Evolutionary conservation across 805 yeast genomes (phyloP).

Genomic region (Yueomyces sp.): DNA sequence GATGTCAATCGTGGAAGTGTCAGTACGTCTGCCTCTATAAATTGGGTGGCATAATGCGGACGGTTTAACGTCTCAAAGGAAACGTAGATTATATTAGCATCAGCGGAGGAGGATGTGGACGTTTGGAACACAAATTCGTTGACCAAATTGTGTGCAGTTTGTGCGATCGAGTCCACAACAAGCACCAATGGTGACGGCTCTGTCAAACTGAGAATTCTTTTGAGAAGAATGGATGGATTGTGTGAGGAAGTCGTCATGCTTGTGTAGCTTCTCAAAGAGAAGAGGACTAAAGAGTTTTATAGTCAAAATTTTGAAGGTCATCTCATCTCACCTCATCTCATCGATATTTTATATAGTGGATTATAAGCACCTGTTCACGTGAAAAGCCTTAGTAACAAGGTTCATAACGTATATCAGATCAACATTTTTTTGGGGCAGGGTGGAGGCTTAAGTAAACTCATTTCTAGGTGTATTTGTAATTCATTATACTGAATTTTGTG

Average conservation of each 20-base stretch:
- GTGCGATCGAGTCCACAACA: slow-evolving; percentile 54
- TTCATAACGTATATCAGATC: too few relatives aligned
- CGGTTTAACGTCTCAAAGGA: slow-evolving; percentile 52
- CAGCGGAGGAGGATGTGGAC: slow-evolving; percentile 11
- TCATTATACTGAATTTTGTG: too few relatives aligned
- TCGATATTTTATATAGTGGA: too few relatives aligned
- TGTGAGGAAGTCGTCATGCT: slow-evolving; percentile 20
- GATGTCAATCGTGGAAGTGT: slow-evolving; percentile 9
- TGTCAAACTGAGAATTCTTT: slow-evolving; percentile 51
- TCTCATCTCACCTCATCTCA: too few relatives aligned
- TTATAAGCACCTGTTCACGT: too few relatives aligned
- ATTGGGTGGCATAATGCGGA: slow-evolving; percentile 38
- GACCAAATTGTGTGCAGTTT: slow-evolving; percentile 45
- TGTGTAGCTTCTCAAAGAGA: too few relatives aligned
- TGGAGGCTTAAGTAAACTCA: too few relatives aligned
- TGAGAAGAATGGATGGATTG: slow-evolving; percentile 43
- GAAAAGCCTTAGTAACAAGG: too few relatives aligned
- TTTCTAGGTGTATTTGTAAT: too few relatives aligned
- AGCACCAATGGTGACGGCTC: slow-evolving; percentile 67
- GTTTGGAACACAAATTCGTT: slow-evolving; percentile 39
- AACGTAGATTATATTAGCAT: slow-evolving; percentile 34
- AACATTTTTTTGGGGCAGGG: too few relatives aligned
- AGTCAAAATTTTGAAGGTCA: too few relatives aligned
- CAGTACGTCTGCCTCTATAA: slow-evolving; percentile 31
- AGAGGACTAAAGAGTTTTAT: too few relatives aligned